These are phyloP conservation scores for Lactarius pseudohatsudake DNA, from an alignment of 768 basidiomycete species.

Conservation along the genomic window DNA sequence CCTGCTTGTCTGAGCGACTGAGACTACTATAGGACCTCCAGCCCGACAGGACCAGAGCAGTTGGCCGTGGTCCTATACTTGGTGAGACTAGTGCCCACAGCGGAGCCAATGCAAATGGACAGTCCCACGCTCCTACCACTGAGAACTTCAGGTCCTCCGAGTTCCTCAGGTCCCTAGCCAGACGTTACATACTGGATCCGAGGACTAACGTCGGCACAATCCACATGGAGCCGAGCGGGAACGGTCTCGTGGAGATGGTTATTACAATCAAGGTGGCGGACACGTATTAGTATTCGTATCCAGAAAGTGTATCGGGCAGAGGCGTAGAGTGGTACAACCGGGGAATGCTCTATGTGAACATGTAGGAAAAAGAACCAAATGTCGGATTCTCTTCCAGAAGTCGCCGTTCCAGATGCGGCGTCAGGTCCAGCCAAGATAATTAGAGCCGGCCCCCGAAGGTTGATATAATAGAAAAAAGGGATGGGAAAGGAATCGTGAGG, in stretches of 20 bases:
- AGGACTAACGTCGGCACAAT: not conserved
- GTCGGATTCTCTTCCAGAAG: not conserved
- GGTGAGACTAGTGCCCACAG: not conserved
- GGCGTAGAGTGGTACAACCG: not conserved
- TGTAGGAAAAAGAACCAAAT: not conserved
- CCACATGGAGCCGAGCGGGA: not conserved
- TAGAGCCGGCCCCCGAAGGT: not conserved
- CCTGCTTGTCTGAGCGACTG: not conserved
- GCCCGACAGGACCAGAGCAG: not conserved
- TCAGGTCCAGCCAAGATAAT: not conserved
- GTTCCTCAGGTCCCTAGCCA: not conserved
- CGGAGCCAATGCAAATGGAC: not conserved
- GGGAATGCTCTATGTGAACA: not conserved
- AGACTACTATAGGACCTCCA: not conserved
- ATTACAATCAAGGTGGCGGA: not conserved
- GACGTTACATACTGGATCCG: not conserved
- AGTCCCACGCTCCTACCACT: not conserved
- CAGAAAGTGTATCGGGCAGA: not conserved
- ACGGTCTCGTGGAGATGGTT: not conserved
- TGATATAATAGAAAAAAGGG: not conserved
- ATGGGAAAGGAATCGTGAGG: no score
- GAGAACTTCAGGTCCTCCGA: not conserved
- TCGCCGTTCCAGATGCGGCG: not conserved
- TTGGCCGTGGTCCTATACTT: not conserved
- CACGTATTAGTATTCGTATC: not conserved